These are phyloP conservation scores for Globisporangium polare DNA, from an alignment of 352 stramenopile species.

Conservation along the genomic window DNA sequence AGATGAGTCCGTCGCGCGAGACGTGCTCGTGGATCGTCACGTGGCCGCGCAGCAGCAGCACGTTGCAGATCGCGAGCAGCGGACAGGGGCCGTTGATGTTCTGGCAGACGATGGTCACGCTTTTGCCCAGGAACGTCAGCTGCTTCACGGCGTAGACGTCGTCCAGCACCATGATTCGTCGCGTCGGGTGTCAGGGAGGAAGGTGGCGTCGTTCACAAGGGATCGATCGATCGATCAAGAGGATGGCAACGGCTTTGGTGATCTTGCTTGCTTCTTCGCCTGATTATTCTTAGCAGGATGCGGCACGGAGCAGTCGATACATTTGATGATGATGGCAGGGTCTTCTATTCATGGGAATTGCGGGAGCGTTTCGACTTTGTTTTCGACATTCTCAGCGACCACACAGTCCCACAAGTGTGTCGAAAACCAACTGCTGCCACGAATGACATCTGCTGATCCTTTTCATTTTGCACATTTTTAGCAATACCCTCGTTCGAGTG, in stretches of 20 bases:
- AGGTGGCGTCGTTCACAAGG: neutral
- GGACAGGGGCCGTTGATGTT: slow-evolving; percentile 98
- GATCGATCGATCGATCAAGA: neutral
- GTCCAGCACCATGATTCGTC: slow-evolving; percentile 28
- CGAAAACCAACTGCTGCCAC: too few relatives aligned
- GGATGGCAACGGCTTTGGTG: neutral
- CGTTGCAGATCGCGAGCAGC: slow-evolving; percentile 95
- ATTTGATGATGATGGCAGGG: neutral
- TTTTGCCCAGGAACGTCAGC: slow-evolving; percentile 71
- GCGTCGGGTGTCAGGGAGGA: too few relatives aligned
- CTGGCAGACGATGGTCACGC: slow-evolving; percentile 92
- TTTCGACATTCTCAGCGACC: neutral
- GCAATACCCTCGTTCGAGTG: too few relatives aligned
- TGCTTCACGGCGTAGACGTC: slow-evolving; percentile 81
- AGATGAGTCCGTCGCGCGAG: slow-evolving; percentile 69
- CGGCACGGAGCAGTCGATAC: too few relatives aligned
- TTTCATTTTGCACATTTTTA: too few relatives aligned
- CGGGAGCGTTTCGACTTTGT: neutral
- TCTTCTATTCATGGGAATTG: neutral
- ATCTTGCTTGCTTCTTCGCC: neutral
- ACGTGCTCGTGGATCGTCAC: slow-evolving; percentile 72
- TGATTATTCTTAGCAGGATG: neutral
- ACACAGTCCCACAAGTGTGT: neutral
- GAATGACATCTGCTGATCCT: too few relatives aligned
- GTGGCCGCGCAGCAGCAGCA: slow-evolving; percentile 91